Evolutionary conservation across 352 stramenopile genomes (phyloP).

Genomic region (Phytopythium aichiense): DNA sequence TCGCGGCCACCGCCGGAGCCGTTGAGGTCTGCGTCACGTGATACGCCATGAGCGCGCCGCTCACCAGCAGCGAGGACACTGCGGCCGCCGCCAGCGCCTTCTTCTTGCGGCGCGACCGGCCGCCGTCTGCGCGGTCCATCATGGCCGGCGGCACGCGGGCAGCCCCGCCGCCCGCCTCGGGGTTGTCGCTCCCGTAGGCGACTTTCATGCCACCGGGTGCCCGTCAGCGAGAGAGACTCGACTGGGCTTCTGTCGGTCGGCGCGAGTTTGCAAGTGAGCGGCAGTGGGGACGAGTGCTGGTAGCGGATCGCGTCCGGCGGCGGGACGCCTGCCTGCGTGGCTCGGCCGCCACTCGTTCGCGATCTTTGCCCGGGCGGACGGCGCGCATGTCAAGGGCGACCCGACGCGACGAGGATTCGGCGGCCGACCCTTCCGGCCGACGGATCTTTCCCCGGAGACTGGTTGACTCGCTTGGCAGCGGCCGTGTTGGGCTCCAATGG

Average conservation of each 20-base stretch:
- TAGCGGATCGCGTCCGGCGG: too few species aligned
- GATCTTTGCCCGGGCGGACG: not conserved
- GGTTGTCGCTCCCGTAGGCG: constrained; percentile 11
- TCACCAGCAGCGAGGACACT: constrained; percentile 1
- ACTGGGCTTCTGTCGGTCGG: not conserved
- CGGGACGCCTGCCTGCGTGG: not conserved
- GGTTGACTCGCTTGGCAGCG: too few species aligned
- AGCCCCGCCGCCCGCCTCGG: not conserved
- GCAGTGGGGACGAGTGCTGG: not conserved
- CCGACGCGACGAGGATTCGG: not conserved
- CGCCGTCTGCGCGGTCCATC: not conserved
- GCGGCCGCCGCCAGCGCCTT: not conserved
- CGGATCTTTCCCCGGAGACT: not conserved
- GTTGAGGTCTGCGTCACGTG: not conserved
- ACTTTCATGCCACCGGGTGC: constrained; percentile 7
- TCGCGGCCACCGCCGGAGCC: not conserved
- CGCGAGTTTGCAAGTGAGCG: not conserved
- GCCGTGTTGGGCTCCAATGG: too few species aligned
- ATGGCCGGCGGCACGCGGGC: not conserved
- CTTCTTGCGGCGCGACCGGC: not conserved
- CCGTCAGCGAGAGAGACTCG: not conserved
- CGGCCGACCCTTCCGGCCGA: not conserved
- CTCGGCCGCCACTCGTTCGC: not conserved
- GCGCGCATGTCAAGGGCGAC: not conserved
- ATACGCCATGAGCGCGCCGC: constrained; percentile 1